phyloP scores from a whole-genome alignment of 2,329 filamentous ascomycete genomes.

The Monosporascus sp. region DNA sequence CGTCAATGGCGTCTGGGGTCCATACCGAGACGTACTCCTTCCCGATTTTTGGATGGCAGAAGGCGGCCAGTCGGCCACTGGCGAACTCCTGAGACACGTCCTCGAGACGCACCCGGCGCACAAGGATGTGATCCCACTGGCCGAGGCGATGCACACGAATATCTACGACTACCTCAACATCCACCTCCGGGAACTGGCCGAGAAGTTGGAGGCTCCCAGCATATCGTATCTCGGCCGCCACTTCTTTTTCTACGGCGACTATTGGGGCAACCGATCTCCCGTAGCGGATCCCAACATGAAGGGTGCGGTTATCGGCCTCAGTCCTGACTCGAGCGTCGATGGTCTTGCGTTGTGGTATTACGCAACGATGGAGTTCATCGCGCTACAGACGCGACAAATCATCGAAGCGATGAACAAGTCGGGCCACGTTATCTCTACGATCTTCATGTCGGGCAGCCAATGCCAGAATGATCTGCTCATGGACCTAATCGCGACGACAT shows the following conservation, averaged over 20 bases:
- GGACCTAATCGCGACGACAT: slow-evolving; percentile 83
- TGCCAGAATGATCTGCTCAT: slow-evolving; percentile 95
- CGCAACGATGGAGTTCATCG: slow-evolving; percentile 95
- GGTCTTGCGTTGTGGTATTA: slow-evolving; percentile 91
- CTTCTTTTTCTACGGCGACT: slow-evolving; percentile 97
- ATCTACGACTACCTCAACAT: slow-evolving; percentile 94
- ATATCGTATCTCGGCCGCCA: slow-evolving; percentile 85
- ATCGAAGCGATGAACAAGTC: slow-evolving; percentile 88
- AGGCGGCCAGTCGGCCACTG: slow-evolving; percentile 92
- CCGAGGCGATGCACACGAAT: slow-evolving; percentile 77
- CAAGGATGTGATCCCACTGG: slow-evolving; percentile 70
- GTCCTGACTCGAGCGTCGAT: slow-evolving; percentile 80
- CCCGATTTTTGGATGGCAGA: slow-evolving; percentile 96
- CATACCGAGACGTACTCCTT: slow-evolving; percentile 89
- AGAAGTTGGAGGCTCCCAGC: slow-evolving; percentile 64
- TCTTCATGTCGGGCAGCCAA: slow-evolving; percentile 98
- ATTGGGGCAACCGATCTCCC: slow-evolving; percentile 94
- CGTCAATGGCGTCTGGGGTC: slow-evolving; percentile 93
- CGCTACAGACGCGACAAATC: slow-evolving; percentile 93
- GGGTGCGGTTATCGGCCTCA: slow-evolving; percentile 80
- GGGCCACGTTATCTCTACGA: slow-evolving; percentile 81
- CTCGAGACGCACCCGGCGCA: slow-evolving; percentile 93
- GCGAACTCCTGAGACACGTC: slow-evolving; percentile 89
- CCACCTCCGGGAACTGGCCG: slow-evolving; percentile 72
- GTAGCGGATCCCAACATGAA: slow-evolving; percentile 92